Evolutionary conservation across 1,284 basidiomycete genomes (phyloP), one percentile per base, ranked within the genome.

Genomic region (Inonotus obliquus): DNA sequence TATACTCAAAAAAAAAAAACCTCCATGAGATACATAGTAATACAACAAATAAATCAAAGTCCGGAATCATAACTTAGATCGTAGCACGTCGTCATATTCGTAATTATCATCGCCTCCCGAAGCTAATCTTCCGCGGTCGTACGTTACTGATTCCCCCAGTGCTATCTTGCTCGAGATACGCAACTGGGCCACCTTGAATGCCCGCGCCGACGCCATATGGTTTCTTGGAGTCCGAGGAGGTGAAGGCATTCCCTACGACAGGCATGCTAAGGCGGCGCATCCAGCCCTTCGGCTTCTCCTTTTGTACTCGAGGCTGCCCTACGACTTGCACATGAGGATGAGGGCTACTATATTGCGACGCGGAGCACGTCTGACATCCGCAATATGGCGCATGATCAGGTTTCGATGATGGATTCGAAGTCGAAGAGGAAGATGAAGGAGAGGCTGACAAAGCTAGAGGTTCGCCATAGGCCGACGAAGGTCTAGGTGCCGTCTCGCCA

Each of bases 201-300:
- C 55, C 61, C 21, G 45, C 45, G 25, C 53, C 61, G 54, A 38
- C 19, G 2, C 57, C 61, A 17, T 47, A 51, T n/a, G 48, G 13
- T 38, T 58, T 59, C 57, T 62, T 57, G 9, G 72, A 70, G 38
- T 74, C 74, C 21, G 63, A 63, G 13, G 69, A 66, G 4, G 77
- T 79, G 67, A 87, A 84, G 21, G 83, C 79, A 59, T 78, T 79
- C 21, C 77, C 76, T 27, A 84, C 80, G 1, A 81, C 81, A 1
- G 89, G 88, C 87, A 91, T 89, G 67, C 89, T 91, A 62, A 91
- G 70, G 59, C 89, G 76, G 41, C 87, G 75, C 65, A 91, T 88
- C 89, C 89, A 91, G 0, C 86, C 81, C 66, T 81, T 87, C 9
- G 83, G 79, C 66, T 86, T 87, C 66, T 85, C 81, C 45, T 51